These are phyloP conservation scores for Hortaea sp. DNA, from an alignment of 2,329 filamentous ascomycete genomes.

Conservation along the genomic window DNA sequence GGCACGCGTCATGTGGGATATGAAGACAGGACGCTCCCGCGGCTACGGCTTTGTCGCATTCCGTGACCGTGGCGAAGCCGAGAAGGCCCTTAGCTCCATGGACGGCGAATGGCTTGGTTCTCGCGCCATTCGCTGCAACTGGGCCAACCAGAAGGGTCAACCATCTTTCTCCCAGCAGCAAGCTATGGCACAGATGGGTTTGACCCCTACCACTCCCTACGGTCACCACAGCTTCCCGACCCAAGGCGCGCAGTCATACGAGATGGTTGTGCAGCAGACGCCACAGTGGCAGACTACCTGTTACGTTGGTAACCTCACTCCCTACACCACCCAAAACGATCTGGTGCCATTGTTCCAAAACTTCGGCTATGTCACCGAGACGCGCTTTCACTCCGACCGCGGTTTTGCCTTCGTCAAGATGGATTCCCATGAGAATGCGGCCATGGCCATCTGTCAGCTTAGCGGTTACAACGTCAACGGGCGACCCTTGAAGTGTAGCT, in stretches of 20 bases:
- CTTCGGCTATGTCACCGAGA: constrained; percentile 95
- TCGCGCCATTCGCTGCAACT: constrained; percentile 96
- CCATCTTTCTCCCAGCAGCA: constrained; percentile 97
- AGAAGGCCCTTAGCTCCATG: constrained; percentile 95
- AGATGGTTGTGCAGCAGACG: constrained; percentile 92
- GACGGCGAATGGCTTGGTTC: constrained; percentile 98
- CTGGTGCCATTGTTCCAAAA: constrained; percentile 98
- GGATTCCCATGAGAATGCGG: constrained; percentile 95
- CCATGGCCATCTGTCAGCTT: constrained; percentile 95
- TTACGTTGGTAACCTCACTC: constrained; percentile 95
- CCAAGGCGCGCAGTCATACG: constrained; percentile 91
- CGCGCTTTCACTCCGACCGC: constrained; percentile 92
- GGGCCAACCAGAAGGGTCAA: constrained; percentile 99
- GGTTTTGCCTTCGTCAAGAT: constrained; percentile 99
- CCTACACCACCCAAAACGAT: constrained; percentile 93
- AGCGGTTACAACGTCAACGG: constrained; percentile 98
- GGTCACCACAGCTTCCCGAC: constrained; percentile 90
- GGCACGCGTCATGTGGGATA: constrained; percentile 99
- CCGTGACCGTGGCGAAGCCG: constrained; percentile 83
- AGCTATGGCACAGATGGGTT: constrained; percentile 92
- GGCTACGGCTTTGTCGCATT: constrained; percentile 98
- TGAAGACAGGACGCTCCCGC: constrained; percentile 97
- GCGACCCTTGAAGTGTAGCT: constrained; percentile 94
- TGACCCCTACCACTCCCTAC: constrained; percentile 93
- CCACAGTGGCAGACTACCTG: constrained; percentile 97